These are phyloP conservation scores for Tetraselmis chui DNA, from an alignment of 139 green algal species.

Conservation along the genomic window DNA sequence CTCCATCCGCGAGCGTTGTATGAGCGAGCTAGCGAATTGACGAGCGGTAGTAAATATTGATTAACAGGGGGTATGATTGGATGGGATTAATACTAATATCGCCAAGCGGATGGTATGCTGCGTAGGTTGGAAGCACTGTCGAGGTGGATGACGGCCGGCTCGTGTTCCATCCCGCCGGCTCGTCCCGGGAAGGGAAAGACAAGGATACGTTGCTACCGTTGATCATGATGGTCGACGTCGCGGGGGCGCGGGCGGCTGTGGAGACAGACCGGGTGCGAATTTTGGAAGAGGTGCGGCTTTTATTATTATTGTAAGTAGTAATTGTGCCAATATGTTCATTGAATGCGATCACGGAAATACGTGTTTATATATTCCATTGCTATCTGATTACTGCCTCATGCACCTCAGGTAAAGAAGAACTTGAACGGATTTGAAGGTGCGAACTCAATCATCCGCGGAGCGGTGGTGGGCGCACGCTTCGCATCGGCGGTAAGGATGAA, in stretches of 20 bases:
- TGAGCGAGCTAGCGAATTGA: no score
- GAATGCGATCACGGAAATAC: no score
- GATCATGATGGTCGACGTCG: not conserved
- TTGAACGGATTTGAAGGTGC: not conserved
- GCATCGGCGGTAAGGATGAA: not conserved
- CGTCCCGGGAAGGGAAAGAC: not conserved
- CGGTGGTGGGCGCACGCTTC: not conserved
- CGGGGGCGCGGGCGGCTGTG: not conserved
- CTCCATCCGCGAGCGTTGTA: no score
- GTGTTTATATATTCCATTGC: no score
- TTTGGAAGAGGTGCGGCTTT: not conserved
- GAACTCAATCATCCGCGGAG: not conserved
- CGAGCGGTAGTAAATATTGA: no score
- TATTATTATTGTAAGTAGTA: no score
- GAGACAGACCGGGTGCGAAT: not conserved
- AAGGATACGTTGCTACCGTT: not conserved
- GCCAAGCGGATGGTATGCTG: no score
- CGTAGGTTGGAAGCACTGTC: not conserved
- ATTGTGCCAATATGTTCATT: no score
- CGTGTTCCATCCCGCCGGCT: not conserved
- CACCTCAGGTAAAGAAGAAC: not conserved
- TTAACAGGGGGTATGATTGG: no score
- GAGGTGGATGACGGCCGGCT: not conserved
- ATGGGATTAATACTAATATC: no score
- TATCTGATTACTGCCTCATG: no score